A percentile compares a stretch with the other conserved stretches of the same genome.
Evolutionary conservation across 257 asterid genomes (phyloP).

Genomic region (Marsdenia floribunda): DNA sequence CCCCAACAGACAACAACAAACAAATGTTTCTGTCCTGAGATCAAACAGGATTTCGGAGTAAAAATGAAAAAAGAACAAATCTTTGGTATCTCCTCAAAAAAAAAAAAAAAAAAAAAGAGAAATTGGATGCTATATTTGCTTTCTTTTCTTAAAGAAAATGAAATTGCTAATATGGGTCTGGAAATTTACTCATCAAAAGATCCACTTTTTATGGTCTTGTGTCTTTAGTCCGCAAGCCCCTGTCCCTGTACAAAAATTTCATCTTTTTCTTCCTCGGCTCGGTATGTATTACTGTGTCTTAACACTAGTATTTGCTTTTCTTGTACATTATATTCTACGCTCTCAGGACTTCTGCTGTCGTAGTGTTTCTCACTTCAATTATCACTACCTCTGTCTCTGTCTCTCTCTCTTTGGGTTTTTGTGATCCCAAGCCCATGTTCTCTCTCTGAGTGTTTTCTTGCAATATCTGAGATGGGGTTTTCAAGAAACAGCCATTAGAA

Average conservation of each 20-base stretch:
- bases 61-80: not conserved
- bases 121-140: not conserved
- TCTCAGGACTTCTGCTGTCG: not conserved
- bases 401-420: constrained; percentile 23
- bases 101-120: too few relatives aligned
- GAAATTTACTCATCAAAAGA: not conserved
- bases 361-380: constrained; percentile 51
- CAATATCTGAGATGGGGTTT: constrained; percentile 32
- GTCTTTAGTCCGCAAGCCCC: not conserved
- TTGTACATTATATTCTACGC: not conserved
- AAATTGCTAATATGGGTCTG: constrained; percentile 1
- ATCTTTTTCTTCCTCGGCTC: not conserved
- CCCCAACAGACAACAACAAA: constrained; percentile 8
- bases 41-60: not conserved
- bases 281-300: not conserved
- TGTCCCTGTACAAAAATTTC: not conserved
- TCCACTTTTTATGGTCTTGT: constrained; percentile 22
- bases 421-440: constrained; percentile 28
- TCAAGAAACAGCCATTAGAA: constrained; percentile 21
- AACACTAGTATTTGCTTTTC: not conserved
- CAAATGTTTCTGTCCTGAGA: not conserved
- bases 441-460: constrained; percentile 17
- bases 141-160: not conserved
- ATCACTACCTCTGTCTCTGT: constrained; percentile 19
- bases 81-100: not conserved